Conservation (phyloP, 345 rosid species). For the Syzygium oleosum region DNA sequence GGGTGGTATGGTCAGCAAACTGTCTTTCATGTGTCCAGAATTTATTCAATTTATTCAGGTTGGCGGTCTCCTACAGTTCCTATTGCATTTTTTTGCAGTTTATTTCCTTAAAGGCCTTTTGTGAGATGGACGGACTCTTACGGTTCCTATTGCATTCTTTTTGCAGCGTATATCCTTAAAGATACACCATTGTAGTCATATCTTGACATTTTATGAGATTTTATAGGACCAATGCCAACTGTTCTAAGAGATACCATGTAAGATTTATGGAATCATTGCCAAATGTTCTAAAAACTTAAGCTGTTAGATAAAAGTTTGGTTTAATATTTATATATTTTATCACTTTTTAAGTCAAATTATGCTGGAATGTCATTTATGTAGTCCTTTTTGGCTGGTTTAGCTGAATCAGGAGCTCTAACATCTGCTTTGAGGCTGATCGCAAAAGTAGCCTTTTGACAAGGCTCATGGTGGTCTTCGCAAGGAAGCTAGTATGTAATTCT, state of each 20-base stretch:
- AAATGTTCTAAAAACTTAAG: too few species aligned
- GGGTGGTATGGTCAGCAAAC: conserved; percentile 86
- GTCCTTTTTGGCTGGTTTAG: conserved; percentile 73
- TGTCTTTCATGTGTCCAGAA: conserved; percentile 76
- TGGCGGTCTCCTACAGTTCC: not conserved
- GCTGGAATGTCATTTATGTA: conserved; percentile 7
- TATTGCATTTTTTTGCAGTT: too few species aligned
- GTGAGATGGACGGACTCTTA: not conserved
- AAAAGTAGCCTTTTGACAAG: conserved; percentile 67
- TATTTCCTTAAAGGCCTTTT: not conserved
- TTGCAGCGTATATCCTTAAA: not conserved
- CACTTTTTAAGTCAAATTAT: not conserved
- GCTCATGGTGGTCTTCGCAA: conserved; percentile 52
- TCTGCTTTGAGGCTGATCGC: conserved; percentile 69
- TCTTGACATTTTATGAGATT: not conserved
- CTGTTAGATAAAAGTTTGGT: too few species aligned
- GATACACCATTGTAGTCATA: not conserved
- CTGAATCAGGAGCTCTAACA: conserved; percentile 74
- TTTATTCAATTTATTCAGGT: conserved; percentile 85
- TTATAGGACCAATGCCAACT: too few species aligned
- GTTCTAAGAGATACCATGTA: too few species aligned
- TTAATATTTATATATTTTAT: too few species aligned
- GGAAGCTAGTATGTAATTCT: conserved; percentile 49
- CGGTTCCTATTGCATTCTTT: not conserved
- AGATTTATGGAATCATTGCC: too few species aligned